Base-by-base conservation (phyloP, 768 basidiomycete genomes). In the Boletus vermiculosoides region DNA sequence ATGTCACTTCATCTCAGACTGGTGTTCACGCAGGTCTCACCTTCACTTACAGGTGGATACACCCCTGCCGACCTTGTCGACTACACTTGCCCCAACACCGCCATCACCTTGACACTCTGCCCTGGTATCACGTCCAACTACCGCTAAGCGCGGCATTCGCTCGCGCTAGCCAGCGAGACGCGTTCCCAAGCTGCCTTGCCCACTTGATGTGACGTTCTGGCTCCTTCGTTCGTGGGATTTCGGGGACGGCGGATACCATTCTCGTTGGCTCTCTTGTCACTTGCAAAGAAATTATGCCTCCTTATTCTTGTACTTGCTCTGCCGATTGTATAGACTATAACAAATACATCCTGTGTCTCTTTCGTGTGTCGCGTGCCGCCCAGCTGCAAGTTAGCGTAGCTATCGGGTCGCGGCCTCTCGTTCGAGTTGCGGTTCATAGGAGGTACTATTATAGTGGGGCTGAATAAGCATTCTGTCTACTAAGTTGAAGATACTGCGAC, bases 101-200 rank as follows among this genome's bases (percentile, higher is more conserved):
- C 7, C 23, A 69, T 73, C 36, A 71, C 69, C 2, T 56, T 71
- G 48, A 71, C 69, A 4, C 69, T 71, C 47, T 71, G 69, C 61
- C 66, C 71, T 23, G 64, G 62, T 16, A 48, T 3, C n/a, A 60
- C 67, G 13, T 69, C 68, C 3, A 5, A 61, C 60, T 50, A 54
- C 20, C 47, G 6, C 40, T 63, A 39, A 60, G 45, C 40, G 30
- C 28, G 10, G 20, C 20, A 20, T n/a, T 37, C 28, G 45, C 20
- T 4, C 13, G 18, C 23, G 28, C 48, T 10, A 4, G 41, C 18
- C 37, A n/a, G 22, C 25, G 34, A 33, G n/a, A 15, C 8, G 12
- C 18, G 28, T 45, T 31, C 31, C 3, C 18, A 20, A 30, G 30
- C 11, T 42, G 23, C 20, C 41, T 18, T 44, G 31, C 42, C 20